Evolutionary conservation across 2,329 filamentous ascomycete genomes (phyloP), one percentile per base, ranked within the genome.

Genomic region (Aspergillus costaricaensis): DNA sequence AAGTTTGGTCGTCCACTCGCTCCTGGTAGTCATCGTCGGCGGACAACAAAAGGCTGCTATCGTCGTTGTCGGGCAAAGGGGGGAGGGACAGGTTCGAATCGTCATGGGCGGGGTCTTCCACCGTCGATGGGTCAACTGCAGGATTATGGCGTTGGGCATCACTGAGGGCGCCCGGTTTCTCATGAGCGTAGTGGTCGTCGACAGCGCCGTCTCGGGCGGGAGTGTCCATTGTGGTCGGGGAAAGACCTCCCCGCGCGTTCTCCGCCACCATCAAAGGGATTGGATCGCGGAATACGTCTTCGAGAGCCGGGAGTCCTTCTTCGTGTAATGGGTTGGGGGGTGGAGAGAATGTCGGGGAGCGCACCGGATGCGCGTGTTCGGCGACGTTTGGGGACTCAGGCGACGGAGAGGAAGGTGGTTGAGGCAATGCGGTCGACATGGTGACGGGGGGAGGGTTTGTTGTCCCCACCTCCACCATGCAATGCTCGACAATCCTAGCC

Each of bases 1-100:
- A 68, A 0, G 77, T 80, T 58, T 78, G 74, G 53, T 79, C 78
- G 39, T 74, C 74, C 39, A 62, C 65, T 52, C 68, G 72, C 52
- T 76, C 71, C 51, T 70, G 68, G 47, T 74, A 71, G 57, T 70
- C 72, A 60, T 74, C 69, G 61, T 76, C 70, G 58, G 67, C 69
- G 27, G 68, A 72, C 49, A 68, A 60, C 57, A 69, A 67, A 21
- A 74, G 60, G 47, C 72, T 76, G 59, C 67, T 76, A 47, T 76
- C 73, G 51, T 76, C 73, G 58, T 66, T 67, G 57, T 76, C 74
- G 19, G 68, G 69, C 55, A 74, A 67, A 15, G 73, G 72, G 61
- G 74, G 72, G 30, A 72, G 66, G 6, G 67, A 67, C 8, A 62
- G 54, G 21, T 66, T 71, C 21, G 67, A 66, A 32, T 76, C 70